Percentiles rank a stretch among this genome's conserved stretches.
Conservation (phyloP, 208 protist species). For the Trypanosoma melophagium region DNA sequence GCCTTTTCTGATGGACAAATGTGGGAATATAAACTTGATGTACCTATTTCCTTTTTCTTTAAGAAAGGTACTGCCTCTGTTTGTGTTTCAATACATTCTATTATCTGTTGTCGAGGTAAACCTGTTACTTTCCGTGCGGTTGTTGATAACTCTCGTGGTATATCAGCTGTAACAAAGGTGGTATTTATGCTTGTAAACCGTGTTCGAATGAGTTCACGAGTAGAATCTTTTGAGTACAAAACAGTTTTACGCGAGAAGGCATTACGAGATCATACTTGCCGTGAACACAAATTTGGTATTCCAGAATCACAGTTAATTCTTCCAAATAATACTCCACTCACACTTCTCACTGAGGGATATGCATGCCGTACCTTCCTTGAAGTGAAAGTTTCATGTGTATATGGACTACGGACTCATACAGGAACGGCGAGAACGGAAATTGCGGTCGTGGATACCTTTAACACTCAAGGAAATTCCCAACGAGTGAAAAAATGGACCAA, state of each 20-base stretch:
- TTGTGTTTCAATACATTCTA: conserved; percentile 13
- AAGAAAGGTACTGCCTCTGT: conserved; percentile 28
- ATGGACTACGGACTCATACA: conserved; percentile 31
- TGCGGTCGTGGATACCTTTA: conserved; percentile 51
- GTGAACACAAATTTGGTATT: conserved; percentile 16
- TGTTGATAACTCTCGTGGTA: conserved; percentile 63
- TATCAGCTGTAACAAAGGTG: conserved; percentile 41
- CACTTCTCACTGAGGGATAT: conserved; percentile 51
- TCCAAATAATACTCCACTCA: conserved; percentile 45
- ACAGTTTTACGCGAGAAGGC: conserved; percentile 28
- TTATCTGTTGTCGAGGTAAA: conserved; percentile 25
- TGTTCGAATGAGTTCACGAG: conserved; percentile 36
- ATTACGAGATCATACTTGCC: conserved; percentile 36
- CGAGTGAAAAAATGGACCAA: conserved; percentile 58
- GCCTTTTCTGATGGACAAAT: neutral
- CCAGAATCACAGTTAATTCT: conserved; percentile 36
- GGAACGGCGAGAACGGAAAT: conserved; percentile 59
- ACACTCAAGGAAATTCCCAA: conserved; percentile 33
- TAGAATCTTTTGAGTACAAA: conserved; percentile 36
- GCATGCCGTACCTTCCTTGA: conserved; percentile 51
- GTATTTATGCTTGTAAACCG: conserved; percentile 53
- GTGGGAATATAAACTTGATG: conserved; percentile 37
- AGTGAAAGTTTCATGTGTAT: conserved; percentile 26
- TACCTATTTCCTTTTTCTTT: conserved; percentile 33
- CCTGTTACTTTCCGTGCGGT: conserved; percentile 24